These are phyloP conservation scores for Logfia minima DNA, from an alignment of 129 eudicot genomes.

Conservation along the genomic window DNA sequence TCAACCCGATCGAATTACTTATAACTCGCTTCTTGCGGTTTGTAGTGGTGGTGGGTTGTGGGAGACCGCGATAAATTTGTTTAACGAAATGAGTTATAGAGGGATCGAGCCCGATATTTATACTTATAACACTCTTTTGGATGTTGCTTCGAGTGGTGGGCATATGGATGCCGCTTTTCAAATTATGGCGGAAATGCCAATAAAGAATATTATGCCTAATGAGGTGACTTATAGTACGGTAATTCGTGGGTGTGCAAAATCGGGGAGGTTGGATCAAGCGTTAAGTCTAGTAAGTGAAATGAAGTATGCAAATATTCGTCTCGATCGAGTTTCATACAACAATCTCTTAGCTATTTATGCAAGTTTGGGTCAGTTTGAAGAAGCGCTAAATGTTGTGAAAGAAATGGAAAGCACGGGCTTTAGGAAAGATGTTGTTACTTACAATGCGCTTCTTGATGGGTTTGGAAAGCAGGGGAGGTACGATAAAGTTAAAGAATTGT, in stretches of 20 bases:
- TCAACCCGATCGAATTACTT: slow-evolving; percentile 87
- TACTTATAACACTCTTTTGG: slow-evolving; percentile 85
- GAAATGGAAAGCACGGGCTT: slow-evolving; percentile 92
- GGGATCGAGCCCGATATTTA: slow-evolving; percentile 92
- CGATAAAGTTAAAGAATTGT: slow-evolving; percentile 70
- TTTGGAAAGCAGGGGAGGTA: slow-evolving; percentile 94
- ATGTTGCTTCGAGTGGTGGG: slow-evolving; percentile 84
- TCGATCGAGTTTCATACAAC: slow-evolving; percentile 87
- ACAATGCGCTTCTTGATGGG: slow-evolving; percentile 85
- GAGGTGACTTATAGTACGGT: slow-evolving; percentile 90
- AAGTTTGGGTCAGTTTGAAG: slow-evolving; percentile 86
- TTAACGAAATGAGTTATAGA: slow-evolving; percentile 65
- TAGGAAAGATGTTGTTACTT: slow-evolving; percentile 89
- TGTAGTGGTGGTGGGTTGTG: slow-evolving; percentile 93
- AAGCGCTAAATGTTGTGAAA: slow-evolving; percentile 70
- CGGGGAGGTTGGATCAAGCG: slow-evolving; percentile 78
- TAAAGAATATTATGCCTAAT: slow-evolving; percentile 74
- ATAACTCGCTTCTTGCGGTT: slow-evolving; percentile 83
- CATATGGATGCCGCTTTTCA: slow-evolving; percentile 83
- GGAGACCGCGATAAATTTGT: slow-evolving; percentile 70
- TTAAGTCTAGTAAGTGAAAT: slow-evolving; percentile 70
- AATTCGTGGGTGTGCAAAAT: slow-evolving; percentile 86
- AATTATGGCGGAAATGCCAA: slow-evolving; percentile 80
- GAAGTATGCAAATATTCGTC: slow-evolving; percentile 66
- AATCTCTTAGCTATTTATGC: slow-evolving; percentile 79